A percentile compares a stretch with the other conserved stretches of the same genome.
Conservation (phyloP, 495 filamentous ascomycete species). For the Penicillium desertorum region DNA sequence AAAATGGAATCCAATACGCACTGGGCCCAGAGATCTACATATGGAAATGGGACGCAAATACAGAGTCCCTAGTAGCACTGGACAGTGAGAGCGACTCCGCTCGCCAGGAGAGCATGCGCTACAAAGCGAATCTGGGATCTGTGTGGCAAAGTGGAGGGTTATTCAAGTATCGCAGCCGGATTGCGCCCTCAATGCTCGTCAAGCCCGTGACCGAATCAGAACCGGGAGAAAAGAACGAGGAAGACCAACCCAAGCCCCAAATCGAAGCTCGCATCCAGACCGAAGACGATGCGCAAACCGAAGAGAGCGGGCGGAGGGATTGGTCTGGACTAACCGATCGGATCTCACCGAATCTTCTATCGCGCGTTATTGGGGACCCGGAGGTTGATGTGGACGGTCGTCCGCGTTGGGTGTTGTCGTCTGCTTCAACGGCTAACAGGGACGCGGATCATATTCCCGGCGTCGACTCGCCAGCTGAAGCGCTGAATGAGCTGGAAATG, state of each 20-base stretch:
- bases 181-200: constrained; percentile 28
- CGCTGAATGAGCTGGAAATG: constrained; percentile 6
- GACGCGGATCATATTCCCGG: constrained; percentile 55
- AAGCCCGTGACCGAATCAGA: constrained; percentile 2
- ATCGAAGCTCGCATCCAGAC: constrained; percentile 10
- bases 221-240: background rate
- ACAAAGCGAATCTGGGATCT: constrained; percentile 40
- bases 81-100: constrained; percentile 26
- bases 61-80: constrained; percentile 35
- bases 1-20: background rate
- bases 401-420: constrained; percentile 46
- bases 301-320: constrained; percentile 36
- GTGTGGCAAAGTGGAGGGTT: constrained; percentile 45
- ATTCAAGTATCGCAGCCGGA: constrained; percentile 46
- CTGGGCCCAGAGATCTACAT: constrained; percentile 36
- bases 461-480: constrained; percentile 28
- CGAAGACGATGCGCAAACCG: constrained; percentile 32
- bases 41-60: constrained; percentile 46
- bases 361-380: constrained; percentile 39
- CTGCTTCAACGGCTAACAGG: constrained; percentile 43
- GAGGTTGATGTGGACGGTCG: constrained; percentile 41
- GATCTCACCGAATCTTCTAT: constrained; percentile 39
- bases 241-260: background rate
- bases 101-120: constrained; percentile 39
- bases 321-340: constrained; percentile 46